phyloP scores from a whole-genome alignment of 164 flowering plant species.

The Stephania cephalantha region DNA sequence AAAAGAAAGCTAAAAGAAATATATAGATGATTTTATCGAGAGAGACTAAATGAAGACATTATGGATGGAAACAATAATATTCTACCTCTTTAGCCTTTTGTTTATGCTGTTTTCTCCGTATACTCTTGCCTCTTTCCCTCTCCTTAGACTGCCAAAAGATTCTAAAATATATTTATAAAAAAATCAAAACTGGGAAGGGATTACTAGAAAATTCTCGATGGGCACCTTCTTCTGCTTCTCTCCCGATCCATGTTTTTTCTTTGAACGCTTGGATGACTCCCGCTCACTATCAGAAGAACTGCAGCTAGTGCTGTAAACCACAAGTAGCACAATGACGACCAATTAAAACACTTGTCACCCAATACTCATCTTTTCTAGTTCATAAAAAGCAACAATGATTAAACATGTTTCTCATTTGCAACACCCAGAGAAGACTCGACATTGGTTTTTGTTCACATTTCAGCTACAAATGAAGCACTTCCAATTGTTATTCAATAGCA shows the following conservation, averaged over 20 bases:
- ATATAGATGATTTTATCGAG: not conserved
- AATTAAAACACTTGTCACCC: not conserved
- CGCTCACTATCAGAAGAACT: conserved; percentile 62
- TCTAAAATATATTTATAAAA: not conserved
- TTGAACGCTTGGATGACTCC: conserved; percentile 43
- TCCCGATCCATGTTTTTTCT: conserved; percentile 36
- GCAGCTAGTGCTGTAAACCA: conserved; percentile 22
- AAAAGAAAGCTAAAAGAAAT: too few relatives aligned
- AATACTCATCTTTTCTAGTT: not conserved
- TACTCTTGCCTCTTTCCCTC: conserved; percentile 61
- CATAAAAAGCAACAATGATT: not conserved
- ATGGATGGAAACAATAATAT: conserved; percentile 16
- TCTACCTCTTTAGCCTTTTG: conserved; percentile 76
- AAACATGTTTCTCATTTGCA: not conserved
- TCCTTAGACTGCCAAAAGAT: conserved; percentile 42
- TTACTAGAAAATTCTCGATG: not conserved
- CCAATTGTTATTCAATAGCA: too few relatives aligned
- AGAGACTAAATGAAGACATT: not conserved
- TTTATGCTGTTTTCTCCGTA: conserved; percentile 56
- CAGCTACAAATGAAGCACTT: too few relatives aligned
- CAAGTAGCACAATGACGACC: not conserved
- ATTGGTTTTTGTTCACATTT: too few relatives aligned
- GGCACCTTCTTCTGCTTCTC: conserved; percentile 60
- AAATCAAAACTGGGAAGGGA: not conserved
- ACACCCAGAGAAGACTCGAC: too few relatives aligned